Evolutionary conservation across 2,329 filamentous ascomycete species (phyloP).

Genomic region (Diaporthe destruens): DNA sequence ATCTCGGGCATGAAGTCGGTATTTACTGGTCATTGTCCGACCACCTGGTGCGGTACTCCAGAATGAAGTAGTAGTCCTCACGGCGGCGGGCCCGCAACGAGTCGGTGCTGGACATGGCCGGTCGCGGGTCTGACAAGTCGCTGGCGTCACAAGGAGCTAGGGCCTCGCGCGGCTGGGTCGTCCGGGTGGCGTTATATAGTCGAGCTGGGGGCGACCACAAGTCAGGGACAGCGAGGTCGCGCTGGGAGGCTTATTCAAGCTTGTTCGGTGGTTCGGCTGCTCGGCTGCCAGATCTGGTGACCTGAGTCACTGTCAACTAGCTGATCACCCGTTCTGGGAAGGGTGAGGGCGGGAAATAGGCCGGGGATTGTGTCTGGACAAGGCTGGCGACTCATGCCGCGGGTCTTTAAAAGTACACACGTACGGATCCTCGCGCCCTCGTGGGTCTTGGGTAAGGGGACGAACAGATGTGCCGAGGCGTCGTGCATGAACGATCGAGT

Average conservation of each 20-base stretch:
- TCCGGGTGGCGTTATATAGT: conserved; percentile 13
- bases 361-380: conserved; percentile 36
- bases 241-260: conserved; percentile 32
- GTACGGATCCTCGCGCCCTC: conserved; percentile 37
- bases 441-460: conserved; percentile 43
- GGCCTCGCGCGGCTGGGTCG: background rate
- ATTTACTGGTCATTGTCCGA: conserved; percentile 54
- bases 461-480: conserved; percentile 27
- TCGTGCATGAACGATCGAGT: conserved; percentile 32
- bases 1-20: background rate
- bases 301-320: conserved; percentile 37
- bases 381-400: conserved; percentile 41
- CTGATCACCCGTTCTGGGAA: conserved; percentile 37
- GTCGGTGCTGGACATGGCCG: conserved; percentile 50
- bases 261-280: conserved; percentile 25
- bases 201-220: background rate
- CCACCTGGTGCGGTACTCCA: conserved; percentile 92
- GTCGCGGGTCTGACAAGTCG: conserved; percentile 15
- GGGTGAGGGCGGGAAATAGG: conserved; percentile 39
- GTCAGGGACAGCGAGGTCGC: conserved; percentile 28
- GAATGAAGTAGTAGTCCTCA: conserved; percentile 80
- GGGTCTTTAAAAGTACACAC: conserved; percentile 35
- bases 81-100: conserved; percentile 73
- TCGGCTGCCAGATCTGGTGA: conserved; percentile 25
- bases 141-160: background rate